phyloP scores from a whole-genome alignment of 257 asterid genomes.

The Plantago elongata region DNA sequence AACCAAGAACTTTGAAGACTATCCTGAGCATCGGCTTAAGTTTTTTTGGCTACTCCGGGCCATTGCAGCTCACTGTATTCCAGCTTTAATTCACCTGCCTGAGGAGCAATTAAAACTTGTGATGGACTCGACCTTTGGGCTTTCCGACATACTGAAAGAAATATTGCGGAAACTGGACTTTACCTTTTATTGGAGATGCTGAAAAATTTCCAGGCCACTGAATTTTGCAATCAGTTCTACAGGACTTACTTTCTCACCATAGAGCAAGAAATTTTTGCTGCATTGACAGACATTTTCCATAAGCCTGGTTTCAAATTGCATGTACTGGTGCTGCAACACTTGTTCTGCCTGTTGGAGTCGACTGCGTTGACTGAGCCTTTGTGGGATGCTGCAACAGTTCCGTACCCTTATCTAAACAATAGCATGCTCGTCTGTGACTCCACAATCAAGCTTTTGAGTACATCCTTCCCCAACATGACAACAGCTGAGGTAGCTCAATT shows the following conservation, averaged over 20 bases:
- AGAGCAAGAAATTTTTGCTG: slow-evolving; percentile 95
- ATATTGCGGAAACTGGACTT: slow-evolving; percentile 98
- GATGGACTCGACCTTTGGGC: slow-evolving; percentile 99
- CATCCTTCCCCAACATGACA: slow-evolving; percentile 98
- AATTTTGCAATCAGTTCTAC: slow-evolving; percentile 83
- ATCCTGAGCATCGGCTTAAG: slow-evolving; percentile 98
- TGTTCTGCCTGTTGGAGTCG: slow-evolving; percentile 80
- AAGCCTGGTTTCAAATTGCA: slow-evolving; percentile 97
- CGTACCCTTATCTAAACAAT: slow-evolving; percentile 68
- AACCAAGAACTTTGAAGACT: slow-evolving; percentile 93
- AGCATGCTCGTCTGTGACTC: slow-evolving; percentile 65
- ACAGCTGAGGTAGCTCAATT: slow-evolving; percentile 83
- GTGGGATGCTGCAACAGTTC: slow-evolving; percentile 79
- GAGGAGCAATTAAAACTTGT: slow-evolving; percentile 97
- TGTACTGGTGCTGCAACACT: slow-evolving; percentile 74
- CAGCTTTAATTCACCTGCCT: slow-evolving; percentile 82
- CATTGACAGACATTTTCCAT: slow-evolving; percentile 86
- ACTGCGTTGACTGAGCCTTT: slow-evolving; percentile 74
- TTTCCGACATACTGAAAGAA: slow-evolving; percentile 97
- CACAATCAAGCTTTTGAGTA: slow-evolving; percentile 78
- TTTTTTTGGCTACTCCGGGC: slow-evolving; percentile 92
- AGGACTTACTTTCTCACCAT: slow-evolving; percentile 71
- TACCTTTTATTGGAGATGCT: slow-evolving; percentile 85
- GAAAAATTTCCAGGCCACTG: slow-evolving; percentile 87
- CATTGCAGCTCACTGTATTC: slow-evolving; percentile 87